Percentiles rank a stretch among this genome's conserved stretches.
phyloP scores from a whole-genome alignment of 2,329 filamentous ascomycete species.

The Colletotrichum sp. region DNA sequence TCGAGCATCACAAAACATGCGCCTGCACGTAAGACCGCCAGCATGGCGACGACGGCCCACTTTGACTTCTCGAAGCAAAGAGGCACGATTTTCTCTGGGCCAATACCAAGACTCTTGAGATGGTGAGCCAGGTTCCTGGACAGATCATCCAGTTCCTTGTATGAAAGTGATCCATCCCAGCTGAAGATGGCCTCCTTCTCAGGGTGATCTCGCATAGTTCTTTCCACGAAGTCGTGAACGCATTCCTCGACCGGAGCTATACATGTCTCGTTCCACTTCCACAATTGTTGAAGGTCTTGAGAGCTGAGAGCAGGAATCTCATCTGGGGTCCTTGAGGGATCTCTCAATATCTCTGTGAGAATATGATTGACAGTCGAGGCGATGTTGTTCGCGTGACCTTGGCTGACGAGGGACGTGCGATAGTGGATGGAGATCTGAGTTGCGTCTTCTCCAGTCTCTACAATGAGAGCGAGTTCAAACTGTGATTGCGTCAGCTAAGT shows the following conservation, averaged over 20 bases:
- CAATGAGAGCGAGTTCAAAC: constrained; percentile 1
- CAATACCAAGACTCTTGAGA: neutral
- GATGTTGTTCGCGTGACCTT: constrained; percentile 32
- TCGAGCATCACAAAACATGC: constrained; percentile 22
- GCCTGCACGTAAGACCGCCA: constrained; percentile 24
- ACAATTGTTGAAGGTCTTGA: constrained; percentile 22
- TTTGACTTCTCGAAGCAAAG: constrained; percentile 14
- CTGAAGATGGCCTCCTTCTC: constrained; percentile 25
- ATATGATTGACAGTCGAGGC: constrained; percentile 32
- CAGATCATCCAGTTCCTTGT: constrained; percentile 27
- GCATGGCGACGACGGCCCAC: constrained; percentile 23
- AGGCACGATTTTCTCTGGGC: neutral
- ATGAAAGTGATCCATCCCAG: constrained; percentile 33
- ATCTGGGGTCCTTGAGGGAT: neutral
- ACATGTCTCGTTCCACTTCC: constrained; percentile 21
- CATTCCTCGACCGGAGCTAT: constrained; percentile 20
- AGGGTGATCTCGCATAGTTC: neutral
- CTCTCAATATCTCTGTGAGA: neutral
- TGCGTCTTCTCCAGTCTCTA: neutral
- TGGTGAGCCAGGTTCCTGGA: constrained; percentile 5
- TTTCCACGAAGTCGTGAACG: constrained; percentile 17
- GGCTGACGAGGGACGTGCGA: constrained; percentile 2
- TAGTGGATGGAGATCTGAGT: constrained; percentile 8
- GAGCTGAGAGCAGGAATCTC: constrained; percentile 14
- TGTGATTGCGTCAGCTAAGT: neutral